Conservation (phyloP, 495 filamentous ascomycete species). For the Tetracladium setigerum region DNA sequence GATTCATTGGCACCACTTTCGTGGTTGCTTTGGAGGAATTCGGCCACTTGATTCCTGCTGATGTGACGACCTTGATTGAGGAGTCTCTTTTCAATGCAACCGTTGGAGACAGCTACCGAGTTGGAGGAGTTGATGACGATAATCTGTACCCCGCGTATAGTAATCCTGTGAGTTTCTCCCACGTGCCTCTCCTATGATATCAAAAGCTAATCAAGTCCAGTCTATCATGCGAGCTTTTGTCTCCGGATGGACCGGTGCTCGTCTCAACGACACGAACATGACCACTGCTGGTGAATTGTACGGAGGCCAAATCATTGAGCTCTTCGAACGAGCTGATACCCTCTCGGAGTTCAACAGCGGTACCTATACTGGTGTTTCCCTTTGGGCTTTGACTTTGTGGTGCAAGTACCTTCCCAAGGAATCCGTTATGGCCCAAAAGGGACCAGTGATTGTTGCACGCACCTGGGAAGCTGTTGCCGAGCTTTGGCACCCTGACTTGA, state of each 20-base stretch:
- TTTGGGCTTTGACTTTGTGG: constrained; percentile 34
- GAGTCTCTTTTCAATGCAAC: constrained; percentile 29
- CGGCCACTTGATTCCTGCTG: constrained; percentile 22
- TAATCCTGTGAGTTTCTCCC: constrained; percentile 21
- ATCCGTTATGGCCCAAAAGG: constrained; percentile 27
- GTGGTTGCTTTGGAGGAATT: constrained; percentile 34
- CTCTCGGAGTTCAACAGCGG: constrained; percentile 36
- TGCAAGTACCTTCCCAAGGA: constrained; percentile 28
- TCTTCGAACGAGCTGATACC: constrained; percentile 30
- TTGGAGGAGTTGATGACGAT: constrained; percentile 35
- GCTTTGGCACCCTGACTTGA: constrained; percentile 31
- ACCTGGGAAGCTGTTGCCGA: constrained; percentile 28
- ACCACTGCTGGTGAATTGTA: constrained; percentile 28
- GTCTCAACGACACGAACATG: constrained; percentile 31
- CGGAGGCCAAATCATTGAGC: constrained; percentile 28
- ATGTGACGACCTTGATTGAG: constrained; percentile 24
- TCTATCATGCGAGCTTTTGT: constrained; percentile 36
- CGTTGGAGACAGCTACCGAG: constrained; percentile 33
- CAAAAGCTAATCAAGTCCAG: background rate
- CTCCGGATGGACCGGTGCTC: constrained; percentile 28
- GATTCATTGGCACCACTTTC: constrained; percentile 34
- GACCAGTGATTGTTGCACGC: constrained; percentile 20
- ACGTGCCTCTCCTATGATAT: background rate
- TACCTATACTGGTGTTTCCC: constrained; percentile 36
- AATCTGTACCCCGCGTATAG: constrained; percentile 37